Percentiles rank a stretch among this genome's conserved stretches.
phyloP scores from a whole-genome alignment of 2,329 filamentous ascomycete genomes.

The Reticulascus tulasneorum region DNA sequence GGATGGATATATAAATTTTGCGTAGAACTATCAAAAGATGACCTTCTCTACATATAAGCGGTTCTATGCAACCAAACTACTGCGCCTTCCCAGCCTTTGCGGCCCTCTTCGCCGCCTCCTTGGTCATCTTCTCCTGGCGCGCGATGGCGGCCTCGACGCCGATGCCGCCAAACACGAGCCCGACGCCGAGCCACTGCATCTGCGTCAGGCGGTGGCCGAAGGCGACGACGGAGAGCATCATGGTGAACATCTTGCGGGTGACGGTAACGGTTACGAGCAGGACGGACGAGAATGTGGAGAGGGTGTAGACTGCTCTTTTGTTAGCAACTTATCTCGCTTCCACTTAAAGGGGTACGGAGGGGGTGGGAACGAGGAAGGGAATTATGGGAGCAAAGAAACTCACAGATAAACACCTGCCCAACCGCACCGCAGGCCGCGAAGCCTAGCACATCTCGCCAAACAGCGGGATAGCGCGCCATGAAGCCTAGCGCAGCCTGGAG shows the following conservation, averaged over 20 bases:
- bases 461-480: slow-evolving; percentile 71
- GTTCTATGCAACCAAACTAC: slow-evolving; percentile 13
- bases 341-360: neutral
- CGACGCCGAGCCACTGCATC: slow-evolving; percentile 95
- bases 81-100: slow-evolving; percentile 27
- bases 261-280: slow-evolving; percentile 95
- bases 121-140: slow-evolving; percentile 76
- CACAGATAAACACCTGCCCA: slow-evolving; percentile 93
- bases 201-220: slow-evolving; percentile 82
- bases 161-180: slow-evolving; percentile 90
- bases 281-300: slow-evolving; percentile 86
- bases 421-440: slow-evolving; percentile 89
- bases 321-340: neutral
- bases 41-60: no score
- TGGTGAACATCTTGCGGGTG: slow-evolving; percentile 98
- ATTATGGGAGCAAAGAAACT: slow-evolving; percentile 29
- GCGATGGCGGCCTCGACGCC: slow-evolving; percentile 84
- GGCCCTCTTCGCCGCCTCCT: slow-evolving; percentile 59
- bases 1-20: no score
- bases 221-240: slow-evolving; percentile 92
- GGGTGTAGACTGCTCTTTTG: slow-evolving; percentile 66
- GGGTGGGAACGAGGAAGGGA: neutral
- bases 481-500: slow-evolving; percentile 76
- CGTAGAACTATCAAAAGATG: no score
- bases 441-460: slow-evolving; percentile 82